Evolutionary conservation across 2,329 filamentous ascomycete genomes (phyloP).

Genomic region (Stemphylium beticola): DNA sequence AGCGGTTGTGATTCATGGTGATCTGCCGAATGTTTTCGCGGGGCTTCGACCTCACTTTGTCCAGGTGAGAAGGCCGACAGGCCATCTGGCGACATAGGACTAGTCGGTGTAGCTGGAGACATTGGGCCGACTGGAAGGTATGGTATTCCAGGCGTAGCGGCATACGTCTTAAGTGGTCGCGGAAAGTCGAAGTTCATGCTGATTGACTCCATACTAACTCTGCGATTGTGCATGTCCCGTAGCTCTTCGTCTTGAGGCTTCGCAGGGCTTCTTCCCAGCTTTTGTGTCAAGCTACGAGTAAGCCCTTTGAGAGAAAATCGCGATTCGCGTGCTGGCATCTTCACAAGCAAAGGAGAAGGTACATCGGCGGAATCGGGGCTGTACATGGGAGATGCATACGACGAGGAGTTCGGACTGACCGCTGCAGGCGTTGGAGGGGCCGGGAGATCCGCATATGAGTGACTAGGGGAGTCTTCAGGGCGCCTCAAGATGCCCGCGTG

Average conservation of each 20-base stretch:
- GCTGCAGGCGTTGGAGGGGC: conserved; percentile 35
- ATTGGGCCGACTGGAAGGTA: conserved; percentile 27
- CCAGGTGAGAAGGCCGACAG: conserved; percentile 13
- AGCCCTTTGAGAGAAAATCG: conserved; percentile 43
- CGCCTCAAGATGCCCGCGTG: conserved; percentile 38
- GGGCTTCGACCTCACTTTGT: conserved; percentile 13
- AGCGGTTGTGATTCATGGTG: conserved; percentile 23
- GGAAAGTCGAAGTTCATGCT: conserved; percentile 26
- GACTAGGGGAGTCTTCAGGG: conserved; percentile 20
- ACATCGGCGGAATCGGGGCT: conserved; percentile 31
- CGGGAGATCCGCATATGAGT: conserved; percentile 25
- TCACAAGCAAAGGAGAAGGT: conserved; percentile 27
- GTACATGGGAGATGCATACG: conserved; percentile 35
- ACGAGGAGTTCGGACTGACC: conserved; percentile 35
- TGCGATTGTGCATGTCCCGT: conserved; percentile 25
- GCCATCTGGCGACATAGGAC: conserved; percentile 10
- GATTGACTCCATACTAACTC: conserved; percentile 14
- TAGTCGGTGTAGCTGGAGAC: conserved; percentile 26
- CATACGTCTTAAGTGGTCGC: conserved; percentile 28
- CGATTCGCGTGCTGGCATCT: conserved; percentile 28
- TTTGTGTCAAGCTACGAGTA: conserved; percentile 37
- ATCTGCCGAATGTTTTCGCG: neutral
- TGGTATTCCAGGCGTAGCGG: conserved; percentile 19
- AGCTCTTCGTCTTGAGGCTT: conserved; percentile 28
- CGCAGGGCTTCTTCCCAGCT: conserved; percentile 26